Conservation (phyloP, 768 basidiomycete genomes). For the Mycena belliarum region DNA sequence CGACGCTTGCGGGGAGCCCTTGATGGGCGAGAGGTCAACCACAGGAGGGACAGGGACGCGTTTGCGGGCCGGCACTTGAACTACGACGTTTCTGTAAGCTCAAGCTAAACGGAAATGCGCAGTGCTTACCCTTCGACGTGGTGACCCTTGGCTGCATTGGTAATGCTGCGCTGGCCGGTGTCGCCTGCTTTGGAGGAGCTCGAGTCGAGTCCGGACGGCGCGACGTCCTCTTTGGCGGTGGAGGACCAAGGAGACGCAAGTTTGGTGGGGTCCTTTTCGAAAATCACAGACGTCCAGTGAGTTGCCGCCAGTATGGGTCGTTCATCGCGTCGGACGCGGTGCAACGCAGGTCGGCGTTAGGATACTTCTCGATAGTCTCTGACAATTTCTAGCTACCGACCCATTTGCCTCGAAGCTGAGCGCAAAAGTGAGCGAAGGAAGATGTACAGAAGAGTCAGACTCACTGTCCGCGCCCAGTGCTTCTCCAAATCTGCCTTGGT, state of each 20-base stretch:
- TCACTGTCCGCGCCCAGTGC: constrained; percentile 84
- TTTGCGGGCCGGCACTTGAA: constrained; percentile 38
- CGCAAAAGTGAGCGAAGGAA: background rate
- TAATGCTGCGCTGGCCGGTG: constrained; percentile 25
- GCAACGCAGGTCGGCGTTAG: constrained; percentile 80
- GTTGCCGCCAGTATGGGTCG: constrained; percentile 65
- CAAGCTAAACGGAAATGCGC: background rate
- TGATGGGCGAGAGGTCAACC: constrained; percentile 50
- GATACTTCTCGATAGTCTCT: constrained; percentile 59
- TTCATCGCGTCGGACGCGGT: constrained; percentile 64
- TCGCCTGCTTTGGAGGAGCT: constrained; percentile 13
- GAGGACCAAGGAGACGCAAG: constrained; percentile 36
- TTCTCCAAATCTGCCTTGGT: constrained; percentile 79
- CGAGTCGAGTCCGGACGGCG: constrained; percentile 38
- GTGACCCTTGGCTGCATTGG: constrained; percentile 47
- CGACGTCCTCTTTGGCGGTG: constrained; percentile 31
- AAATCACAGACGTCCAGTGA: constrained; percentile 40
- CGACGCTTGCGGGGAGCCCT: constrained; percentile 49
- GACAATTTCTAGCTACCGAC: constrained; percentile 79
- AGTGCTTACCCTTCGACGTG: constrained; percentile 36
- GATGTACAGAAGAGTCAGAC: constrained; percentile 25
- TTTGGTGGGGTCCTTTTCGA: constrained; percentile 50
- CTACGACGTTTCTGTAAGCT: constrained; percentile 3
- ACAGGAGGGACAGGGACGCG: constrained; percentile 35
- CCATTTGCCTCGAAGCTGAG: constrained; percentile 80